Percentiles rank a stretch among this genome's conserved stretches.
Conservation (phyloP, 768 basidiomycete genomes). For the Amanita inopinata region DNA sequence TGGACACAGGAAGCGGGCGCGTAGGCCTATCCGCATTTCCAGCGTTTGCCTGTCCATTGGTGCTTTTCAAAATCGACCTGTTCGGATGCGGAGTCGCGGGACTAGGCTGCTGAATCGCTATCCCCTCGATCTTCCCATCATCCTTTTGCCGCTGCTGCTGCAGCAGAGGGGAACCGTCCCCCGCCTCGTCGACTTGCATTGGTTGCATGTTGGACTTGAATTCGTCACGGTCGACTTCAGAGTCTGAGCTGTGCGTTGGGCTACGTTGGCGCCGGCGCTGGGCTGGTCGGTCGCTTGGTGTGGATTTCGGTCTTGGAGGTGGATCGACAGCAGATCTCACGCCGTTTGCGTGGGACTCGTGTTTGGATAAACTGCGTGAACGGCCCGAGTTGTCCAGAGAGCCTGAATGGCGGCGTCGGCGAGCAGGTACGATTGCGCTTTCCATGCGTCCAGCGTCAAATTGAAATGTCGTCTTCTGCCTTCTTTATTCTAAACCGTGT, state of each 20-base stretch:
- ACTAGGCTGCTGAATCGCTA: constrained; percentile 3
- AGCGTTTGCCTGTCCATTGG: background rate
- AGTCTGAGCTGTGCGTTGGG: constrained; percentile 27
- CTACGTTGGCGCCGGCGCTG: constrained; percentile 37
- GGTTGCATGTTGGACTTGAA: constrained; percentile 6
- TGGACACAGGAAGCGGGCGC: constrained; percentile 48
- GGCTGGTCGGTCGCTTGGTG: constrained; percentile 53
- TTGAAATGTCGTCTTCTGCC: no score
- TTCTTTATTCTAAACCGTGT: no score
- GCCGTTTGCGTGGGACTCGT: constrained; percentile 6
- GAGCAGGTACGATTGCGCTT: constrained; percentile 23
- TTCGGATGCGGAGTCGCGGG: background rate
- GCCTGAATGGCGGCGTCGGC: constrained; percentile 58
- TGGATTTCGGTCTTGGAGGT: constrained; percentile 66
- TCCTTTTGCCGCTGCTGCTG: constrained; percentile 16
- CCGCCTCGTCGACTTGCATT: constrained; percentile 23
- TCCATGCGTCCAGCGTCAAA: background rate
- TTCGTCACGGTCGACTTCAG: constrained; percentile 21
- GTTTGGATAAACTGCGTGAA: no score
- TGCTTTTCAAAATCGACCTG: background rate
- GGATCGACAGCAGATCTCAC: constrained; percentile 23
- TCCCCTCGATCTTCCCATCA: constrained; percentile 5
- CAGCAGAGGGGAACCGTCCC: constrained; percentile 9
- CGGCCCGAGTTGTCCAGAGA: constrained; percentile 31
- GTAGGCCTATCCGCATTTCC: constrained; percentile 41